Base-by-base conservation (phyloP, 2,329 filamentous ascomycete species). In the Mariannaea elegans region DNA sequence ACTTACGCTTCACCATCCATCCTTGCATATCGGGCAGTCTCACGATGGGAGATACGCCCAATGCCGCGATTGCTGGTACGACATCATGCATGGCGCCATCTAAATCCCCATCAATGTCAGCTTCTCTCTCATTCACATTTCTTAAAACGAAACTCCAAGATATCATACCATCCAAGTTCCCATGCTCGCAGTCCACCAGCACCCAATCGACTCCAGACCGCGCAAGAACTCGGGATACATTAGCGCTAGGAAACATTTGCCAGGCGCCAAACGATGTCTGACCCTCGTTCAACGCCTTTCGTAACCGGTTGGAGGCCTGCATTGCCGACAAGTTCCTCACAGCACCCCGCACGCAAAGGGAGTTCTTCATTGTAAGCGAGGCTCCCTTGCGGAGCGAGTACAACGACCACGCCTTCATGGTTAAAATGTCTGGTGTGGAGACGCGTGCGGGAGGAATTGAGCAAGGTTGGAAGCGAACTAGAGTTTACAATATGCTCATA, bases 131-230 rank as follows among this genome's bases (percentile, higher is more conserved):
- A 29, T 27, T 16, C 29, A 12, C 16, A 24, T 14, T 7, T 16
- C 4, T 18, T 8, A 12, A 14, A 10, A 23, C n/a, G 23, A 19
- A 38, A 29, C 3, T 31, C 2, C 8, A 1, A 34, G 18, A 12
- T 27, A 8, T 50, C 67, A 31, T 66, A 80, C 78, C 82, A 34
- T 81, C 80, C 58, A 84, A 75, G 62, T 81, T 82, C 8, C 83
- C 83, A 65, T 85, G 83, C 66, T 83, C 83, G 56, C 81, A 82
- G 62, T 84, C 83, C 49, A 85, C 84, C 72, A 90, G 78, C 9
- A 92, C 84, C 82, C 88, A 90, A 70, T 91, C 88, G 2, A 88
- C 81, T 1, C 87, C 88, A 1, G 83, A 76, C 54, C 86, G 78
- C 2, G 89, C 87, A 46, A 92, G 77, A 16, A 82, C 74, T 52